Percentiles rank a stretch among this genome's conserved stretches.
phyloP scores from a whole-genome alignment of 805 yeast genomes.

The Suhomyces sp. region DNA sequence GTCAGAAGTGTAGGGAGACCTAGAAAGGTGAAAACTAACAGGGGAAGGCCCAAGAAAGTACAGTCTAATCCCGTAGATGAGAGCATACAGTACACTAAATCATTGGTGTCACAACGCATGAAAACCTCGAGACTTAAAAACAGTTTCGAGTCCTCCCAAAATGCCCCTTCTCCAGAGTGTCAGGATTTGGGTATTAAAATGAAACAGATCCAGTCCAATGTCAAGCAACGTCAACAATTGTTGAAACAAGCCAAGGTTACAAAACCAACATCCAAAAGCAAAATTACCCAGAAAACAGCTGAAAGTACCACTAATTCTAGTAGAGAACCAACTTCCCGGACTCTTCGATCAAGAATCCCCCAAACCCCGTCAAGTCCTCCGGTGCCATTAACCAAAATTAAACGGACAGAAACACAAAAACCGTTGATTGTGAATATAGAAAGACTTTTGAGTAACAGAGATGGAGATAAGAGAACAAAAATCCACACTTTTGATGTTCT shows the following conservation, averaged over 20 bases:
- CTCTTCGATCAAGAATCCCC: background rate
- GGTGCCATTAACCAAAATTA: slow-evolving; percentile 14
- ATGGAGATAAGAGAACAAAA: slow-evolving; percentile 23
- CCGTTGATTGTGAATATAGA: slow-evolving; percentile 30
- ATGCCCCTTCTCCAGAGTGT: background rate
- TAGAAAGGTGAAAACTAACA: slow-evolving; percentile 1
- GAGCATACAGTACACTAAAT: slow-evolving; percentile 9
- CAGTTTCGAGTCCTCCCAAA: background rate
- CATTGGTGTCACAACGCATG: slow-evolving; percentile 6
- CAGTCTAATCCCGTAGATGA: slow-evolving; percentile 1
- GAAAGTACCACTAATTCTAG: background rate
- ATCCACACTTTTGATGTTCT: slow-evolving; percentile 38
- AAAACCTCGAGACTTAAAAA: background rate
- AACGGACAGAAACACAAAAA: slow-evolving; percentile 21
- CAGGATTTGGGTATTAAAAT: background rate
- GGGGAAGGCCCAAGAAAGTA: slow-evolving; percentile 2
- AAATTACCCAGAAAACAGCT: background rate
- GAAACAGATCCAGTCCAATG: background rate
- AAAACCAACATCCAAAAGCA: background rate
- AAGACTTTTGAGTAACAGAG: slow-evolving; percentile 20
- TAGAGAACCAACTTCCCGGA: background rate
- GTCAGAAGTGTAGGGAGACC: slow-evolving; percentile 4
- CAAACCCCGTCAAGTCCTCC: slow-evolving; percentile 6
- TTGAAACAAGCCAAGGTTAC: background rate
- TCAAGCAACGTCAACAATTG: background rate